A percentile compares a stretch with the other conserved stretches of the same genome.
Evolutionary conservation across 2,329 filamentous ascomycete genomes (phyloP).

Genomic region (Macrophomina tecta): DNA sequence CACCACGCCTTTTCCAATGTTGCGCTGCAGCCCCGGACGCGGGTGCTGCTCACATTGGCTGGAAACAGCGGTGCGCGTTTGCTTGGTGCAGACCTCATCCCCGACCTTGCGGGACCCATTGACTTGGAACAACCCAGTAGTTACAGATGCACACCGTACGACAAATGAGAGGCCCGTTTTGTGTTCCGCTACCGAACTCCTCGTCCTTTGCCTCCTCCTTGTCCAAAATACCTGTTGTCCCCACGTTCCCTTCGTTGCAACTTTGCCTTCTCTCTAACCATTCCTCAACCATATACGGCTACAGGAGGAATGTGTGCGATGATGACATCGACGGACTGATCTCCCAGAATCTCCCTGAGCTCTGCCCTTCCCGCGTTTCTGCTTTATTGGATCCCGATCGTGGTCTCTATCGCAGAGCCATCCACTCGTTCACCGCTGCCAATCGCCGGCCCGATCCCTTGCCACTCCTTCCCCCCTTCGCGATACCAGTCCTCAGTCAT

Average conservation of each 20-base stretch:
- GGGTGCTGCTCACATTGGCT: slow-evolving; percentile 16
- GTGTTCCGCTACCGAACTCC: not conserved
- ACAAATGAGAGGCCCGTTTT: slow-evolving; percentile 10
- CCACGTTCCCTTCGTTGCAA: slow-evolving; percentile 10
- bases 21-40: slow-evolving; percentile 1
- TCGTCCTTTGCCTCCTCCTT: not conserved
- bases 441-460: not conserved
- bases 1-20: slow-evolving; percentile 12
- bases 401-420: not conserved
- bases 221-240: slow-evolving; percentile 8
- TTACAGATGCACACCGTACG: slow-evolving; percentile 14
- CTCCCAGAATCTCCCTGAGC: not conserved
- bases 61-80: not conserved
- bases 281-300: slow-evolving; percentile 7
- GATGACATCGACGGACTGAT: slow-evolving; percentile 1
- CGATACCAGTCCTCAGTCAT: not conserved
- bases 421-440: slow-evolving; percentile 6
- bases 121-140: slow-evolving; percentile 22
- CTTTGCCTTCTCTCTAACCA: not conserved
- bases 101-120: not conserved
- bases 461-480: not conserved
- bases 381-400: not conserved
- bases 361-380: slow-evolving; percentile 5
- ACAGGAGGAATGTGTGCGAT: slow-evolving; percentile 10
- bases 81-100: slow-evolving; percentile 12